Percentiles rank a stretch among this genome's conserved stretches.
phyloP scores from a whole-genome alignment of 2,329 filamentous ascomycete species.

The Fusarium nodosum region DNA sequence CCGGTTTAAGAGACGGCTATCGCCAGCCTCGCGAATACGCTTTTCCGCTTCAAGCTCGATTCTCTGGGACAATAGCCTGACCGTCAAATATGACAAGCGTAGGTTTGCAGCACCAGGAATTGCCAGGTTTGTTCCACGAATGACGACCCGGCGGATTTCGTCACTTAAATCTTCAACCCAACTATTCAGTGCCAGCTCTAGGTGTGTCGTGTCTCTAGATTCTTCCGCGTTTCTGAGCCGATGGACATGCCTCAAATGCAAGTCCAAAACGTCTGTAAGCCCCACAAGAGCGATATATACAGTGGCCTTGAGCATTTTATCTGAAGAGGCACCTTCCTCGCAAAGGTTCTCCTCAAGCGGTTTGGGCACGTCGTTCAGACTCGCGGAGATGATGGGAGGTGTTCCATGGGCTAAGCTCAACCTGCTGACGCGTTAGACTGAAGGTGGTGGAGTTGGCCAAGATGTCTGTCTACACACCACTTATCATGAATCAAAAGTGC shows the following conservation, averaged over 20 bases:
- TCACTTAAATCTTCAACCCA: conserved; percentile 62
- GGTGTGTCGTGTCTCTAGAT: conserved; percentile 45
- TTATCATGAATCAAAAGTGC: conserved; percentile 66
- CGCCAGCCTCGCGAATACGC: conserved; percentile 40
- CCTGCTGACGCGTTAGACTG: conserved; percentile 52
- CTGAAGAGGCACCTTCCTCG: conserved; percentile 31
- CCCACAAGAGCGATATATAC: conserved; percentile 62
- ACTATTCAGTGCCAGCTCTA: conserved; percentile 57
- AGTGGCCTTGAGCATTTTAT: conserved; percentile 48
- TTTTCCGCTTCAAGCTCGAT: conserved; percentile 61
- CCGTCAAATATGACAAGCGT: conserved; percentile 64
- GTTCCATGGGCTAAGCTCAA: conserved; percentile 67
- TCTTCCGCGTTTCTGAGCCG: conserved; percentile 51
- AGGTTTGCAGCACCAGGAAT: conserved; percentile 64
- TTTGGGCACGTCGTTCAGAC: conserved; percentile 63
- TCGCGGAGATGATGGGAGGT: conserved; percentile 61
- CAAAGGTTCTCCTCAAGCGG: conserved; percentile 57
- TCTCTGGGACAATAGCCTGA: conserved; percentile 62
- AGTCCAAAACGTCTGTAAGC: conserved; percentile 58
- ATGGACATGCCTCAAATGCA: conserved; percentile 54
- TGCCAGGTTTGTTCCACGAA: conserved; percentile 58
- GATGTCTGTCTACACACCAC: conserved; percentile 57
- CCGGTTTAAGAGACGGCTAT: conserved; percentile 48
- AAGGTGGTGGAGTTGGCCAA: accelerated
- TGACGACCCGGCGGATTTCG: conserved; percentile 57